These are phyloP conservation scores for Lasiodiplodia theobromae DNA, from an alignment of 2,329 filamentous ascomycete species.

Conservation along the genomic window DNA sequence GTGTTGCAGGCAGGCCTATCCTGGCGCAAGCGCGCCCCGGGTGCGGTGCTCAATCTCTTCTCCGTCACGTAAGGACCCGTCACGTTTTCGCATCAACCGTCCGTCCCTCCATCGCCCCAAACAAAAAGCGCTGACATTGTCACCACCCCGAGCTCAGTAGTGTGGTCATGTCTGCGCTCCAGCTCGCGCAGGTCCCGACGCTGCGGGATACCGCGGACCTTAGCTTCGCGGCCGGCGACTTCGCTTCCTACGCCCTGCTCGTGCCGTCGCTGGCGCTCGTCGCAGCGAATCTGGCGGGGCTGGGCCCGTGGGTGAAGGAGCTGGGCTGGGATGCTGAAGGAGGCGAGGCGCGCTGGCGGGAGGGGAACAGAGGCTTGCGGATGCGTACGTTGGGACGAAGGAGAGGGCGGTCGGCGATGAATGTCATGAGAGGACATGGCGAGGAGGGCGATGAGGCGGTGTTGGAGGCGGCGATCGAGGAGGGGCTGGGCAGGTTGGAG, in stretches of 20 bases:
- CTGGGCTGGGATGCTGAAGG: not conserved
- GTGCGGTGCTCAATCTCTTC: not conserved
- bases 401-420: not conserved
- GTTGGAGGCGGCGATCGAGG: conserved; percentile 2
- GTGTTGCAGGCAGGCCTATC: not conserved
- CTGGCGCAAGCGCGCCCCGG: not conserved
- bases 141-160: not conserved
- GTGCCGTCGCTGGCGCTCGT: conserved; percentile 10
- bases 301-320: conserved; percentile 22
- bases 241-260: conserved; percentile 11
- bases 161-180: not conserved
- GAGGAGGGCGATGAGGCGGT: not conserved
- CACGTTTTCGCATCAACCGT: not conserved
- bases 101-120: not conserved
- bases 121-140: not conserved
- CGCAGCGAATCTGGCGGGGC: conserved; percentile 5
- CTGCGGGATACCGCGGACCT: conserved; percentile 9
- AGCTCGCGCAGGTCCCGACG: not conserved
- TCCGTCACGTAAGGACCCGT: conserved; percentile 1
- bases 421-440: not conserved
- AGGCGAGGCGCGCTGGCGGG: not conserved
- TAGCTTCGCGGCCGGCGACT: conserved; percentile 1
- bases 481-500: conserved; percentile 4
- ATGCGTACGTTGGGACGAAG: not conserved
- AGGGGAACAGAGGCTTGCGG: not conserved